phyloP scores from a whole-genome alignment of 78 protist species.

The Dictyostelium intermedium region DNA sequence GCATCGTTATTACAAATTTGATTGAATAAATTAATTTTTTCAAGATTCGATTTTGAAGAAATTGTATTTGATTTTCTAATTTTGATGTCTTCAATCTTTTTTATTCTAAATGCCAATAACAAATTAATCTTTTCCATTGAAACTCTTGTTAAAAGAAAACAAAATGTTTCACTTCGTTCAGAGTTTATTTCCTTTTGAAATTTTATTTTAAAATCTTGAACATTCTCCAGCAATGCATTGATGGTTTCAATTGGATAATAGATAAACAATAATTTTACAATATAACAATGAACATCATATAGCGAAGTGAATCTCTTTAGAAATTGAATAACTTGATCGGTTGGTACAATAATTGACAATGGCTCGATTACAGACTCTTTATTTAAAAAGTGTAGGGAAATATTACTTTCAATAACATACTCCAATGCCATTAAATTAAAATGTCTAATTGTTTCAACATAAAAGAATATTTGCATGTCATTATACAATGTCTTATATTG shows the following conservation, averaged over 20 bases:
- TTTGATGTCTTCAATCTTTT: not conserved
- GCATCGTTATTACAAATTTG: not conserved
- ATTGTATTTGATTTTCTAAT: not conserved
- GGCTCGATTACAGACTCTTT: not conserved
- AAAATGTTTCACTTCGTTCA: not conserved
- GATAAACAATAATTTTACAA: not conserved
- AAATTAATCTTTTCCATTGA: not conserved
- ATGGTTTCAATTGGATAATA: not conserved
- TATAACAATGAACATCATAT: not conserved
- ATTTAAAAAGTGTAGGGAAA: not conserved
- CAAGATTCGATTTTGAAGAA: not conserved
- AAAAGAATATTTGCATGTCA: conserved; percentile 3
- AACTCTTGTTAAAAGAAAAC: not conserved
- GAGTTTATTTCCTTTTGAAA: not conserved
- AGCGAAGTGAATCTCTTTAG: not conserved
- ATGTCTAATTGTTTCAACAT: not conserved
- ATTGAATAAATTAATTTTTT: not conserved
- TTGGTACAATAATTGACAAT: not conserved
- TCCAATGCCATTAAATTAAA: not conserved
- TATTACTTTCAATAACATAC: not conserved
- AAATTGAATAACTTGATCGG: not conserved
- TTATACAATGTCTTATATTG: not conserved
- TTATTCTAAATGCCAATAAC: not conserved
- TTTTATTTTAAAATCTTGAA: not conserved
- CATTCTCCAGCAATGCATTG: not conserved